phyloP scores from a whole-genome alignment of 179 eudicot genomes.

The Gypsophila paniculata region DNA sequence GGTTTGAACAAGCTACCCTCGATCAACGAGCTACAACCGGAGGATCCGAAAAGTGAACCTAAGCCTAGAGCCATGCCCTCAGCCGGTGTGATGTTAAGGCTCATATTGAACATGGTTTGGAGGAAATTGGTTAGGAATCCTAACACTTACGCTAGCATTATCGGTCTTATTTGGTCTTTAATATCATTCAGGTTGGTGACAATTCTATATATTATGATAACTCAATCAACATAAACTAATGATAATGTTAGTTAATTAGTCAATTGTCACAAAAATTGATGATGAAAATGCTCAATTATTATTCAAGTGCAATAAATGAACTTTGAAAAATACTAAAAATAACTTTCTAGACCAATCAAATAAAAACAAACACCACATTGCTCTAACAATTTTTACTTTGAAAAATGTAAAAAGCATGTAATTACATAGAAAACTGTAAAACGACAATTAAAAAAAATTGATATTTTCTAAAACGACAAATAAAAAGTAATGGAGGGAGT shows the following conservation, averaged over 20 bases:
- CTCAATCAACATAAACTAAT: not conserved
- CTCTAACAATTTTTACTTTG: too few relatives aligned
- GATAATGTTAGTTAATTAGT: not conserved
- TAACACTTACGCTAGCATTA: slow-evolving; percentile 38
- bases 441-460: too few relatives aligned
- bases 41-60: slow-evolving; percentile 36
- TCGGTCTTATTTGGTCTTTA: slow-evolving; percentile 46
- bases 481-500: too few relatives aligned
- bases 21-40: slow-evolving; percentile 64
- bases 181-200: slow-evolving; percentile 33
- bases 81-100: slow-evolving; percentile 51
- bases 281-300: too few relatives aligned
- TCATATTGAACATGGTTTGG: slow-evolving; percentile 40
- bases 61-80: slow-evolving; percentile 69
- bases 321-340: too few relatives aligned
- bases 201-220: not conserved
- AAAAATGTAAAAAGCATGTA: too few relatives aligned
- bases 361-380: too few relatives aligned
- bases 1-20: slow-evolving; percentile 61
- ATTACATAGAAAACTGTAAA: too few relatives aligned
- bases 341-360: too few relatives aligned
- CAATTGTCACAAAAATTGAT: not conserved
- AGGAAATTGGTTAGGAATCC: slow-evolving; percentile 44
- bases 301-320: too few relatives aligned
- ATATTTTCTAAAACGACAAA: too few relatives aligned